Conservation (phyloP, 2,329 filamentous ascomycete genomes). For the Grosmannia serpens region DNA sequence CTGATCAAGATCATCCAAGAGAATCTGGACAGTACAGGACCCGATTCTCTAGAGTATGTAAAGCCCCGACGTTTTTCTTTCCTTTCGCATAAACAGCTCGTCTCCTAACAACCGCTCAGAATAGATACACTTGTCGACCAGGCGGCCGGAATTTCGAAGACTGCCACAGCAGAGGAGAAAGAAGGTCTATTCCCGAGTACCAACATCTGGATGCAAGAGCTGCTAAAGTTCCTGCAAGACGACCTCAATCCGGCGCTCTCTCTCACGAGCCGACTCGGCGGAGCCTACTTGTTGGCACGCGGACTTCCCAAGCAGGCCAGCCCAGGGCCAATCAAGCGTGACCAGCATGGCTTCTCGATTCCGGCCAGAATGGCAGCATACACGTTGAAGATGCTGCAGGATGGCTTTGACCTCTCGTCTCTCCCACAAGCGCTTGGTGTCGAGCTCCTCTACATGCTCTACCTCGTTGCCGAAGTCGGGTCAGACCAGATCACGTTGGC, state of each 20-base stretch:
- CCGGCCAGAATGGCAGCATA: constrained; percentile 69
- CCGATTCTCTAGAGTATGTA: constrained; percentile 39
- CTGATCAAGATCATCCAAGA: constrained; percentile 40
- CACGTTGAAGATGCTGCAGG: constrained; percentile 43
- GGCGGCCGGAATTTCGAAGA: constrained; percentile 26
- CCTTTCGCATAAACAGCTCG: neutral
- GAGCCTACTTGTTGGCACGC: constrained; percentile 50
- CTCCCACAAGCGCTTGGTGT: constrained; percentile 31
- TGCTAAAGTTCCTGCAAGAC: constrained; percentile 42
- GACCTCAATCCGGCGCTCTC: constrained; percentile 53
- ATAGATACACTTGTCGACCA: constrained; percentile 43
- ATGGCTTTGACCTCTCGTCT: constrained; percentile 24
- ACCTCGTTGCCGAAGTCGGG: constrained; percentile 37
- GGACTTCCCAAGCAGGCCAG: neutral
- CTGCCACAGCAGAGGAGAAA: constrained; percentile 13
- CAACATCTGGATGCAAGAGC: constrained; percentile 52
- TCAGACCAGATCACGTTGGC: constrained; percentile 41
- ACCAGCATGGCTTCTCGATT: constrained; percentile 58
- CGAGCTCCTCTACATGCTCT: constrained; percentile 40
- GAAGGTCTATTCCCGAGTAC: constrained; percentile 51
- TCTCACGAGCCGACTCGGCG: constrained; percentile 61
- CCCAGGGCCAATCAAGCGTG: constrained; percentile 32
- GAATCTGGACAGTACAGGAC: constrained; percentile 38
- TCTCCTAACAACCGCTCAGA: constrained; percentile 16
- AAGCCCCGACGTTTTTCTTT: neutral